phyloP scores from a whole-genome alignment of 2,329 filamentous ascomycete genomes.

The Mycosphaerella arachidis region DNA sequence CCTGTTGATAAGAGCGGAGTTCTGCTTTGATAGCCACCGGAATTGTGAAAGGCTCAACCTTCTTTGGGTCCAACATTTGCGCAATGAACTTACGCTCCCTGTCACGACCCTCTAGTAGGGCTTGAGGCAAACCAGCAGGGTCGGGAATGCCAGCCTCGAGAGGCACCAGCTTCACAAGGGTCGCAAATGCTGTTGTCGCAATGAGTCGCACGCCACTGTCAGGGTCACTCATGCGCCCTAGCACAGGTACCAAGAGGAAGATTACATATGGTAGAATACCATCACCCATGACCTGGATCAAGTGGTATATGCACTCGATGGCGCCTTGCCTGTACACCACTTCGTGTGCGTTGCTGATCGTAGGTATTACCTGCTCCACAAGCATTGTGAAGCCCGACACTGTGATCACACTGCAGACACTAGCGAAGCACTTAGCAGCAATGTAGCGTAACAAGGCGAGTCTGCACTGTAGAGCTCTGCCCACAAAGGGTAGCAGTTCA shows the following conservation, averaged over 20 bases:
- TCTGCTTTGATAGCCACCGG: slow-evolving; percentile 97
- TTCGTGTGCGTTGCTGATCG: slow-evolving; percentile 85
- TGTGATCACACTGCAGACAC: slow-evolving; percentile 92
- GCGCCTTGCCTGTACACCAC: slow-evolving; percentile 86
- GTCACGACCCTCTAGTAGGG: slow-evolving; percentile 84
- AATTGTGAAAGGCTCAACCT: slow-evolving; percentile 89
- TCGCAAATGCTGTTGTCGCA: slow-evolving; percentile 94
- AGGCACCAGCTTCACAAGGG: slow-evolving; percentile 92
- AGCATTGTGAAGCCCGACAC: slow-evolving; percentile 94
- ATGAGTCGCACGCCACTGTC: slow-evolving; percentile 93
- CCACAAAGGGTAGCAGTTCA: slow-evolving; percentile 76
- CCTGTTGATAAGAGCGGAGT: slow-evolving; percentile 93
- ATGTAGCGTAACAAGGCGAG: slow-evolving; percentile 93
- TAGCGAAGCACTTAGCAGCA: slow-evolving; percentile 94
- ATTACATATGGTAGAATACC: slow-evolving; percentile 95
- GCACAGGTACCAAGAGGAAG: slow-evolving; percentile 93
- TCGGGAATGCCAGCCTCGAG: slow-evolving; percentile 96
- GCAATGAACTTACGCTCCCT: slow-evolving; percentile 94
- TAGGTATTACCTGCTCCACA: slow-evolving; percentile 86
- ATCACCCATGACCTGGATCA: slow-evolving; percentile 98
- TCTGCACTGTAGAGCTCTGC: slow-evolving; percentile 79
- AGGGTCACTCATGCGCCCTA: slow-evolving; percentile 97
- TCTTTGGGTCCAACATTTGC: slow-evolving; percentile 93
- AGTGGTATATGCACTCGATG: slow-evolving; percentile 91
- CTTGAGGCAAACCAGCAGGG: slow-evolving; percentile 83